Percentiles rank a stretch among this genome's conserved stretches.
These are phyloP conservation scores for Eucalyptus sp. DNA, from an alignment of 345 rosid genomes.

Conservation along the genomic window DNA sequence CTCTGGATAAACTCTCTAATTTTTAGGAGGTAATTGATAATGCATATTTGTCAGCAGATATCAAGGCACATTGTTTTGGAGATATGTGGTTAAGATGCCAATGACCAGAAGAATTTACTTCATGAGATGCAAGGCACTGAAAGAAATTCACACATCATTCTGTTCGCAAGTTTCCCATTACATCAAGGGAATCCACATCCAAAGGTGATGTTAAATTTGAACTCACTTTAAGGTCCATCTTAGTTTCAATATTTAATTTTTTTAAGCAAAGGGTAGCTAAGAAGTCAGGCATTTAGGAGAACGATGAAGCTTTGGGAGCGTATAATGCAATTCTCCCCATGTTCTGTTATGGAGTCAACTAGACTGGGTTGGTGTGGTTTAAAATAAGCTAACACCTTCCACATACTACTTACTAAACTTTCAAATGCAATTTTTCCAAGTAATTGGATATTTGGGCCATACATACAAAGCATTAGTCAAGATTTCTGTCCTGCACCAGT, in stretches of 20 bases:
- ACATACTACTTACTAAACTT: not conserved
- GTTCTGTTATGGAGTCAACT: not conserved
- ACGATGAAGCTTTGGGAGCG: not conserved
- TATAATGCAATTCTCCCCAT: not conserved
- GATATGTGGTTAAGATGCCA: not conserved
- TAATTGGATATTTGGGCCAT: not conserved
- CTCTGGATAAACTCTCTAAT: constrained; percentile 13
- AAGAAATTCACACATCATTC: not conserved
- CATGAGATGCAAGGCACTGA: not conserved
- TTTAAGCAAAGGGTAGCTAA: not conserved
- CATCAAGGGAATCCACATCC: not conserved
- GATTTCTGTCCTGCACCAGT: not conserved
- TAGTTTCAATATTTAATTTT: not conserved
- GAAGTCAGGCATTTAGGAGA: not conserved
- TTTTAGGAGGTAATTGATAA: not conserved
- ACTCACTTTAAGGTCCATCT: not conserved
- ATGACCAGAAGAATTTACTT: not conserved
- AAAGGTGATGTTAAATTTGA: not conserved
- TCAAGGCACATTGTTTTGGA: not conserved
- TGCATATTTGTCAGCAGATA: not conserved
- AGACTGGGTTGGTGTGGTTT: not conserved
- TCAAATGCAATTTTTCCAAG: not conserved
- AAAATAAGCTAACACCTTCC: not conserved
- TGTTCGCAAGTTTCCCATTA: not conserved
- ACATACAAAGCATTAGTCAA: not conserved